Evolutionary conservation across 441 rosid genomes (phyloP), one percentile per base, ranked within the genome.

Genomic region (Euphorbia schlechtendalii): DNA sequence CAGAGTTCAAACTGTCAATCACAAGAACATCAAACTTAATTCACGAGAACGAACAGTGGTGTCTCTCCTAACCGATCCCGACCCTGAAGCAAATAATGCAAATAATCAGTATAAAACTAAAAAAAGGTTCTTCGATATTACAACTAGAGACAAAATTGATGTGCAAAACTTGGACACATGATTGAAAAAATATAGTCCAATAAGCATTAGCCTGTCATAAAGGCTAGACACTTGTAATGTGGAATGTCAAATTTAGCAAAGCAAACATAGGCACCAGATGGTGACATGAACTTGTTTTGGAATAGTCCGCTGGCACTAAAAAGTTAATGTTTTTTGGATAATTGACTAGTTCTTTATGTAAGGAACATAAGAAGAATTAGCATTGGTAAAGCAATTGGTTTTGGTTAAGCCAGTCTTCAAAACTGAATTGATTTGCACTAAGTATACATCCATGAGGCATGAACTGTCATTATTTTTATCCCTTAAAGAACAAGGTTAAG

Each of bases 401-500:
- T n/a, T n/a, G n/a, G n/a, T n/a, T n/a, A n/a, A 11, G 22, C 12
- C 13, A 34, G 18, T 52, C 58, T 14, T 52, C 40, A 51, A 15
- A 36, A 21, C 4, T 1, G 15, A 45, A 6, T 38, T 49, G 59
- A 45, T n/a, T 48, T 12, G 10, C 52, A 38, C 25, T 9, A 8
- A 20, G 12, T 59, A 36, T 32, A 53, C 52, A 15, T n/a, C 28
- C 34, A 32, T 32, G 34, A 32, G 34, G 34, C 36, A 38, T 32
- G 41, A 12, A 36, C 8, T 24, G 24, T 27, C 51, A 27, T 18
- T 32, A 40, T 24, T 40, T 54, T 54, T 12, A 53, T 24, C 55
- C 54, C 62, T 28, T 13, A 43, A 14, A 43, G 59, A 10, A 52
- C 65, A 59, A 41, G 20, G 49, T 60, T 27, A 49, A n/a, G 25